phyloP scores from a whole-genome alignment of 805 yeast species.

The Zygosaccharomyces gambellarensis region DNA sequence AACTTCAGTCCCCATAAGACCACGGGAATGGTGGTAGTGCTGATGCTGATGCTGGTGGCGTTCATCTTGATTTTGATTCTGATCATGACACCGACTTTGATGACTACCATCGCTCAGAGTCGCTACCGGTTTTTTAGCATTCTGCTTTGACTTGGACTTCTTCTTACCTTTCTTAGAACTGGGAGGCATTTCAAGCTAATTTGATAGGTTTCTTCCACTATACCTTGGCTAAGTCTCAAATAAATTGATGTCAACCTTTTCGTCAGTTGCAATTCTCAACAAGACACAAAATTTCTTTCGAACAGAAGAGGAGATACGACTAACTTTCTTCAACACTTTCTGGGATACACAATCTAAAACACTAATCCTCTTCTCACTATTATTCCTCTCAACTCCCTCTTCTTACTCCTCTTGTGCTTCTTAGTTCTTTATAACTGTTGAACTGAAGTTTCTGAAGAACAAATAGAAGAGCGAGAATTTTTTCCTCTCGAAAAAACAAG shows the following conservation, averaged over 20 bases:
- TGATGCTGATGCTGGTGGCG: too few species aligned
- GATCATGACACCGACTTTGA: background rate
- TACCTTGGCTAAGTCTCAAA: background rate
- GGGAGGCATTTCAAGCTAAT: constrained; percentile 21
- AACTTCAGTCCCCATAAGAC: constrained; percentile 40
- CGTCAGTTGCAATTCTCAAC: background rate
- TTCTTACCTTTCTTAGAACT: constrained; percentile 27
- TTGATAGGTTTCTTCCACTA: background rate
- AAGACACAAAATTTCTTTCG: background rate
- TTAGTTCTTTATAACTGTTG: background rate
- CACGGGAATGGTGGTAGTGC: background rate
- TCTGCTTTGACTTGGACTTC: constrained; percentile 25
- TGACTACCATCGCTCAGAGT: background rate
- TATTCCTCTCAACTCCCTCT: background rate
- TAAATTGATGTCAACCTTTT: background rate
- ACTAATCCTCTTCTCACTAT: background rate
- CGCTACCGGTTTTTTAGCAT: constrained; percentile 11
- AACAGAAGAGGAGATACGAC: background rate
- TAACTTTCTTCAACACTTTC: background rate
- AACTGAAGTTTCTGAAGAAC: constrained; percentile 6
- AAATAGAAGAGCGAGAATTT: constrained; percentile 12
- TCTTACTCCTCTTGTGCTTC: constrained; percentile 1
- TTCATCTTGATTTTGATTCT: background rate
- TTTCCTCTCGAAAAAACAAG: constrained; percentile 3
- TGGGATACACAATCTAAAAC: background rate